Percentiles rank a stretch among this genome's conserved stretches.
These are phyloP conservation scores for Microdochium trichocladiopsis DNA, from an alignment of 2,329 filamentous ascomycete genomes.

Conservation along the genomic window DNA sequence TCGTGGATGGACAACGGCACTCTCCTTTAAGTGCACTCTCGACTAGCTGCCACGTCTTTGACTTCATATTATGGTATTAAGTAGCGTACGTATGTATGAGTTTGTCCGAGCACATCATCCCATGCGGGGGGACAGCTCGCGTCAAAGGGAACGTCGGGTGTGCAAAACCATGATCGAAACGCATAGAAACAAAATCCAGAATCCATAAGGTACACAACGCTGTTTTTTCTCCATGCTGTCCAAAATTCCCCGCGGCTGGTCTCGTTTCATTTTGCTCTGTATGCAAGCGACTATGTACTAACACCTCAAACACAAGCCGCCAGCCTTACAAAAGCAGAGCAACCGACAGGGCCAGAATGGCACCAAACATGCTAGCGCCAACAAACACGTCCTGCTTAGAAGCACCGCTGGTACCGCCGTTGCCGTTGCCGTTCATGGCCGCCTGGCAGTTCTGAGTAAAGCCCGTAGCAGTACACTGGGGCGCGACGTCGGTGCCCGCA, in stretches of 20 bases:
- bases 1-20: no score
- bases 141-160: neutral
- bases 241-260: neutral
- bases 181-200: neutral
- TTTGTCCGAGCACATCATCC: no score
- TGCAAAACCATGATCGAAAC: neutral
- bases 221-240: neutral
- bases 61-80: neutral
- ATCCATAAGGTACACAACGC: neutral
- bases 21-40: no score
- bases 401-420: conserved; percentile 11
- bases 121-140: neutral
- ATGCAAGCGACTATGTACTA: conserved; percentile 1
- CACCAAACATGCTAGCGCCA: conserved; percentile 21
- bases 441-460: conserved; percentile 19
- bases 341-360: conserved; percentile 18
- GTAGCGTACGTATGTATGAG: neutral
- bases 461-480: conserved; percentile 13
- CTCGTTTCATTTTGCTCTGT: neutral
- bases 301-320: neutral
- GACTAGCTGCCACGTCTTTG: neutral
- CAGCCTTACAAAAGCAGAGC: neutral
- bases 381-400: conserved; percentile 15
- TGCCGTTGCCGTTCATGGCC: conserved; percentile 2
- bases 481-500: conserved; percentile 7